Percentiles rank a stretch among this genome's conserved stretches.
These are phyloP conservation scores for Petunia secreta DNA, from an alignment of 257 asterid genomes.

Conservation along the genomic window DNA sequence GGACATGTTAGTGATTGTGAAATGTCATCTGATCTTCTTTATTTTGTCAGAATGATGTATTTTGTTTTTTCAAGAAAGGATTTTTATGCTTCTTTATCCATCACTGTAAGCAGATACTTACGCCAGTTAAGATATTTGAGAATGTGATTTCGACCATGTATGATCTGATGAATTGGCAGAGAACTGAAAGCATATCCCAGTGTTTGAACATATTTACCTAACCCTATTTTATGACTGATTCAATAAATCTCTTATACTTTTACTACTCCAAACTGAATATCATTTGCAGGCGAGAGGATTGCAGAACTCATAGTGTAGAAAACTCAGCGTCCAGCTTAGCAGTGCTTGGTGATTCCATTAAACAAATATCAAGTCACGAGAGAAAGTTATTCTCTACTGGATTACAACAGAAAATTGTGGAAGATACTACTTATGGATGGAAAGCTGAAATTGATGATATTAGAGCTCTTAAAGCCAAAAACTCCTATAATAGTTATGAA, in stretches of 20 bases:
- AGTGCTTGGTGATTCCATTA: conserved; percentile 41
- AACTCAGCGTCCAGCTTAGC: conserved; percentile 37
- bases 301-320: conserved; percentile 33
- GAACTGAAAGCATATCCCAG: conserved; percentile 21
- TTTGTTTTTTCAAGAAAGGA: background rate
- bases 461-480: conserved; percentile 29
- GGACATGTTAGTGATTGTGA: background rate
- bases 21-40: background rate
- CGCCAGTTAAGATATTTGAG: conserved; percentile 3
- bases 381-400: conserved; percentile 24
- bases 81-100: conserved; percentile 3
- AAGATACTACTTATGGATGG: conserved; percentile 22
- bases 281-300: conserved; percentile 60
- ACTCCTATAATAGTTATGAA: conserved; percentile 10
- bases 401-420: conserved; percentile 28
- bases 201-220: conserved; percentile 18
- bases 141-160: background rate
- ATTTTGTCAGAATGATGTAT: background rate
- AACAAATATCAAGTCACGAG: conserved; percentile 44
- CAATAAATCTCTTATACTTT: conserved; percentile 17
- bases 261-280: conserved; percentile 14
- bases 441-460: conserved; percentile 25
- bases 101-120: conserved; percentile 11
- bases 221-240: conserved; percentile 18
- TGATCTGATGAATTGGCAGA: conserved; percentile 24